Conservation (phyloP, 225 moss, liverwort and hornwort genomes). For the Asterella californica region DNA sequence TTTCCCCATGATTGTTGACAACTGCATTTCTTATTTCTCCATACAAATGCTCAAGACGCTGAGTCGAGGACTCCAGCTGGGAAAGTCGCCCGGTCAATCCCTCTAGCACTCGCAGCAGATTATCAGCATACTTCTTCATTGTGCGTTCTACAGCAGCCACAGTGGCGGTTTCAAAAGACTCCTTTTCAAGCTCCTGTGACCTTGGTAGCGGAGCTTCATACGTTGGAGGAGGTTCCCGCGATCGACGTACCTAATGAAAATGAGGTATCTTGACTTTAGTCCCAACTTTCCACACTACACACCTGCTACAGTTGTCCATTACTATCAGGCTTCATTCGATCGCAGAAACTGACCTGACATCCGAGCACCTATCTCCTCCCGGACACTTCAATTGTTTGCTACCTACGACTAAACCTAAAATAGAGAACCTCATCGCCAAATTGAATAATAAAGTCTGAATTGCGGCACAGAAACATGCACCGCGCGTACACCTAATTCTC, state of each 20-base stretch:
- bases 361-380: too few species aligned
- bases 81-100: slow-evolving; percentile 75
- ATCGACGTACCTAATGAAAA: slow-evolving; percentile 29
- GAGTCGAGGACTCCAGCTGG: slow-evolving; percentile 70
- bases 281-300: background rate
- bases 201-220: slow-evolving; percentile 50
- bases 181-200: slow-evolving; percentile 56
- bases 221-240: slow-evolving; percentile 50
- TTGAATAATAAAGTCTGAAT: too few species aligned
- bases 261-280: background rate
- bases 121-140: slow-evolving; percentile 91
- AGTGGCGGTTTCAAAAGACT: slow-evolving; percentile 65
- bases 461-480: too few species aligned
- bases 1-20: slow-evolving; percentile 54
- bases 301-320: background rate
- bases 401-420: too few species aligned
- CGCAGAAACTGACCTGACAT: too few species aligned
- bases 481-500: too few species aligned
- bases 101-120: slow-evolving; percentile 68
- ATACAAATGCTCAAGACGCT: slow-evolving; percentile 58
- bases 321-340: too few species aligned
- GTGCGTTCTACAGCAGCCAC: slow-evolving; percentile 77
- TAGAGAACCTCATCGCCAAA: too few species aligned
- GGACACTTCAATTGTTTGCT: too few species aligned
- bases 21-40: slow-evolving; percentile 53